Percentiles rank a stretch among this genome's conserved stretches.
Evolutionary conservation across 2,329 filamentous ascomycete genomes (phyloP).

Genomic region (Torrubiella hemipterigena): DNA sequence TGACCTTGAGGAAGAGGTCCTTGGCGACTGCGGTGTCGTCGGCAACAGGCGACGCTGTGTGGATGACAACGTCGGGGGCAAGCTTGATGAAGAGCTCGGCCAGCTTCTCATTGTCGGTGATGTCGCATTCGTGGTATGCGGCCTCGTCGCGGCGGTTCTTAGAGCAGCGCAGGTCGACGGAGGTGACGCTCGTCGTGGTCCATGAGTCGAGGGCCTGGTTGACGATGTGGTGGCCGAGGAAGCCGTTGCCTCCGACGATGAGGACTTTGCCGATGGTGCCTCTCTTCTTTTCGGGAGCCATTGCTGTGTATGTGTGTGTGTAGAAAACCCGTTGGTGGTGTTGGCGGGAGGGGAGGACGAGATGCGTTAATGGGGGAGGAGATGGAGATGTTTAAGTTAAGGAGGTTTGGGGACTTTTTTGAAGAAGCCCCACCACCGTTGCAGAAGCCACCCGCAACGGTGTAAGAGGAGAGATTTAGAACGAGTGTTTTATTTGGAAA

Average conservation of each 20-base stretch:
- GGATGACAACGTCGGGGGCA: constrained; percentile 74
- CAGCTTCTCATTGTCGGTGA: constrained; percentile 54
- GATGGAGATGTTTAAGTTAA: too few species aligned
- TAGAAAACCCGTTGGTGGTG: constrained; percentile 1
- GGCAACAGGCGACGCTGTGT: constrained; percentile 67
- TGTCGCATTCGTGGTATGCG: constrained; percentile 64
- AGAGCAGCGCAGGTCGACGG: constrained; percentile 60
- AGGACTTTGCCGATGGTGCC: constrained; percentile 54
- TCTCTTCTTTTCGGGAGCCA: constrained; percentile 20
- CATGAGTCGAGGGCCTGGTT: constrained; percentile 50
- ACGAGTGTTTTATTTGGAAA: too few species aligned
- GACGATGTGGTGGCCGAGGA: constrained; percentile 74
- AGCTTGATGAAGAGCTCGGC: constrained; percentile 50
- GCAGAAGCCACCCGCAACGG: too few species aligned
- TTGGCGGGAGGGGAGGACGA: too few species aligned
- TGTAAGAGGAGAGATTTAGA: too few species aligned
- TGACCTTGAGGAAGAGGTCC: constrained; percentile 65
- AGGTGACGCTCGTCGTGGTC: constrained; percentile 44
- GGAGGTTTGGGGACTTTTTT: too few species aligned
- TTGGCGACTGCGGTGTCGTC: constrained; percentile 40
- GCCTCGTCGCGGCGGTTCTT: constrained; percentile 51
- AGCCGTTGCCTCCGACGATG: constrained; percentile 74
- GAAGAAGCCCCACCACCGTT: too few species aligned
- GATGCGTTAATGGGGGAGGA: too few species aligned
- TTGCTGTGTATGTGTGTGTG: constrained; percentile 6